Evolutionary conservation across 371 early-diverging fungal genomes (phyloP), one percentile per base, ranked within the genome.

Genomic region (Dichotomocladium elegans): DNA sequence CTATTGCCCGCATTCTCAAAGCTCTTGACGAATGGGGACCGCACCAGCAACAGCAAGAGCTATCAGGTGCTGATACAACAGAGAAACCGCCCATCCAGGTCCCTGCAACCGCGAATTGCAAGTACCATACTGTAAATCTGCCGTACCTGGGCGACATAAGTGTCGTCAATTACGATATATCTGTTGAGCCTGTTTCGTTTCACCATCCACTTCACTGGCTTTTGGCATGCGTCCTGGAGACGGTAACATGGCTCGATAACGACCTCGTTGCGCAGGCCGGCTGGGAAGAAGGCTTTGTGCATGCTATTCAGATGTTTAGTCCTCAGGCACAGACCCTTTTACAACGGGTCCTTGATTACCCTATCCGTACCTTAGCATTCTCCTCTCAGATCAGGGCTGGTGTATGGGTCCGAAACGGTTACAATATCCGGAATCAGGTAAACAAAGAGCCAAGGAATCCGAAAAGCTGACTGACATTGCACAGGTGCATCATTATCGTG

Each of bases 381-480:
- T 83, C 93, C 53, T 85, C 94, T 3, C 98, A 98, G 70, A 93
- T 98, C 52, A 82, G 90, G 19, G 89, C 92, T 11, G 89, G 90
- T 26, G 74, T 96, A 33, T 98, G 98, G 98, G 94, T 98, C 10
- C 78, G 98, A 41, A 98, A 98, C 56, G 98, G 98, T 11, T 88
- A 82, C 61, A 82, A 83, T 30, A 87, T 90, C 47, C 77, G 87
- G 35, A 83, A 80, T 35, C 85, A 83, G 65, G 70, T 70, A 72
- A 17, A 37, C 9, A 17, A 7, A 21, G 6, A 2, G 15, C 21
- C 37, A 37, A 11, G 35, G 35, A 37, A 11, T 25, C 17, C 0
- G 21, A 43, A 14, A 89, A 25, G 12, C 8, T n/a, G 15, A n/a
- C 14, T n/a, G 28, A 25, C n/a, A n/a, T 15, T 2, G 24, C 3